A percentile compares a stretch with the other conserved stretches of the same genome.
Conservation (phyloP, 176 grass and related monocot species). For the Carex kokanica region DNA sequence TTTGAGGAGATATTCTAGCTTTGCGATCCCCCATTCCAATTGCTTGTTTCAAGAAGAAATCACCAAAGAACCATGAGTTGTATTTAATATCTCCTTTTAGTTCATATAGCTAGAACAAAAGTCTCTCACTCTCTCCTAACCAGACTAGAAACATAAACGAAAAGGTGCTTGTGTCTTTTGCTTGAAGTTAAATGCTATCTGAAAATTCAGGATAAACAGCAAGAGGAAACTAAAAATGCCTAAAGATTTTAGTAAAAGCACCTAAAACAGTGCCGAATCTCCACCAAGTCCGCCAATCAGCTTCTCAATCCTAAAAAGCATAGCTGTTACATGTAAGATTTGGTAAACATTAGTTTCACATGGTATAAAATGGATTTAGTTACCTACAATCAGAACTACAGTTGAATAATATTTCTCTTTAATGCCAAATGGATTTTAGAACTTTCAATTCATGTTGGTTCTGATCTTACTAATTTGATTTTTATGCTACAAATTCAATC, state of each 20-base stretch:
- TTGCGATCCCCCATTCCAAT: neutral
- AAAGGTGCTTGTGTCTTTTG: neutral
- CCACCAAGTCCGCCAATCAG: conserved; percentile 20
- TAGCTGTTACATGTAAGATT: conserved; percentile 19
- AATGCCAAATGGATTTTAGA: neutral
- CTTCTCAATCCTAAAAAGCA: conserved; percentile 26
- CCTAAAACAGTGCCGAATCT: neutral
- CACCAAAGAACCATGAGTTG: neutral
- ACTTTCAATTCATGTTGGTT: neutral
- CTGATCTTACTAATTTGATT: neutral
- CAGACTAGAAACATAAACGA: neutral
- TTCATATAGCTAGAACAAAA: neutral
- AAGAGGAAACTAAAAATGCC: neutral
- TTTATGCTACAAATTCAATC: neutral
- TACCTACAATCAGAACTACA: neutral
- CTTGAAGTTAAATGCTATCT: neutral
- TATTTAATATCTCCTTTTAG: neutral
- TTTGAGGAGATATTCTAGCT: neutral
- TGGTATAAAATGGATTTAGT: neutral
- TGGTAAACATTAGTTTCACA: conserved; percentile 1
- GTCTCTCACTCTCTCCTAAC: neutral
- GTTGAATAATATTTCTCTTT: neutral
- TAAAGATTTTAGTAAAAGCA: neutral
- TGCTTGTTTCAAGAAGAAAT: neutral
- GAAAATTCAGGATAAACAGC: conserved; percentile 4